Conservation (phyloP, 2,329 filamentous ascomycete genomes). For the Fusarium mexicanum region DNA sequence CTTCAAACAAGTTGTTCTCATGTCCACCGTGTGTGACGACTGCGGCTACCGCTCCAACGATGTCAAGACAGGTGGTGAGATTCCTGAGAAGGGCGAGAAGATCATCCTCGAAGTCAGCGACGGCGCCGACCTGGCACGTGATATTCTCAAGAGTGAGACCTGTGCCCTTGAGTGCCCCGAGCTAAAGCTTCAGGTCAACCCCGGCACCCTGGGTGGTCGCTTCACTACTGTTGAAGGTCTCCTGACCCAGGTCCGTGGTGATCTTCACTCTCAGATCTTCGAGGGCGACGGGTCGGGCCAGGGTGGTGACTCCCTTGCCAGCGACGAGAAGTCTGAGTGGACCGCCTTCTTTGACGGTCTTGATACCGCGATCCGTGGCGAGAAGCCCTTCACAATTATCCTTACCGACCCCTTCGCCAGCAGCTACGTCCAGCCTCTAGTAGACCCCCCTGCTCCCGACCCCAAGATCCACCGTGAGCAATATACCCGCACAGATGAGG, state of each 20-base stretch:
- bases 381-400: conserved; percentile 82
- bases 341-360: conserved; percentile 81
- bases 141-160: conserved; percentile 96
- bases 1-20: conserved; percentile 97
- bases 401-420: conserved; percentile 89
- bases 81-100: conserved; percentile 85
- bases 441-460: conserved; percentile 75
- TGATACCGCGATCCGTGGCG: conserved; percentile 80
- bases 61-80: conserved; percentile 94
- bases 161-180: conserved; percentile 89
- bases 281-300: conserved; percentile 68
- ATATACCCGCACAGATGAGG: conserved; percentile 88
- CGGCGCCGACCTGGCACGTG: conserved; percentile 80
- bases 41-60: conserved; percentile 97
- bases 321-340: conserved; percentile 77
- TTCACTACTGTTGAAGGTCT: conserved; percentile 98
- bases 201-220: conserved; percentile 91
- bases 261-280: conserved; percentile 89
- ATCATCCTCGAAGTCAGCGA: conserved; percentile 80
- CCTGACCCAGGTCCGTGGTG: conserved; percentile 89
- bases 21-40: conserved; percentile 90
- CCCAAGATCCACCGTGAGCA: conserved; percentile 83
- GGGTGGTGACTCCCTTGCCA: conserved; percentile 82
- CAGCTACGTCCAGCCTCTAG: conserved; percentile 92
- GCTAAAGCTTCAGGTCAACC: conserved; percentile 86